These are phyloP conservation scores for Penicillium atrosanguineum DNA, from an alignment of 495 filamentous ascomycete genomes.

Conservation along the genomic window DNA sequence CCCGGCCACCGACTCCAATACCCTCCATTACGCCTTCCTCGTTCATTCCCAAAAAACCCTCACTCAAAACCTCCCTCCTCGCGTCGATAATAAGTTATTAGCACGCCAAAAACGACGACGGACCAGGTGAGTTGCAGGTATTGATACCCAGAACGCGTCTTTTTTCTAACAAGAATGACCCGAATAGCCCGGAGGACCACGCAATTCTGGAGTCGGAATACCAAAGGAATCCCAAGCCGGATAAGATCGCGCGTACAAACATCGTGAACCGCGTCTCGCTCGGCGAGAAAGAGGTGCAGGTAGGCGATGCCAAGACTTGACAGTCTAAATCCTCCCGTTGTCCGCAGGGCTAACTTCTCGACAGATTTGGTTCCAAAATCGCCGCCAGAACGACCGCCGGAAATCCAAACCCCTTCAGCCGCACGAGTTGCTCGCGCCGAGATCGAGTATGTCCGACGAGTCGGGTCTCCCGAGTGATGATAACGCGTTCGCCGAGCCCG, in stretches of 20 bases:
- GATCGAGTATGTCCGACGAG: constrained; percentile 45
- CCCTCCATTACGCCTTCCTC: constrained; percentile 60
- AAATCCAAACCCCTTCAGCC: constrained; percentile 84
- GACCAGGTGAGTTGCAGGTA: constrained; percentile 50
- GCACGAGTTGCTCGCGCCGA: constrained; percentile 68
- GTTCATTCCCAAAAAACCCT: constrained; percentile 67
- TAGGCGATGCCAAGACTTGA: constrained; percentile 47
- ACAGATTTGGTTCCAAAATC: constrained; percentile 99
- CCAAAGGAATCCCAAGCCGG: constrained; percentile 80
- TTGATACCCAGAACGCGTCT: constrained; percentile 8
- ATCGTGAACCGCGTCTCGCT: constrained; percentile 83
- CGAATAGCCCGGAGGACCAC: constrained; percentile 80
- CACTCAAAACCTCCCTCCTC: constrained; percentile 58
- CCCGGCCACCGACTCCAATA: constrained; percentile 35
- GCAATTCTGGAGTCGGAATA: constrained; percentile 88
- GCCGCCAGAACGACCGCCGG: constrained; percentile 87
- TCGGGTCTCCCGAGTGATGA: constrained; percentile 53
- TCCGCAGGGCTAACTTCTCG: constrained; percentile 11
- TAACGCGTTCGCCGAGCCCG: constrained; percentile 33
- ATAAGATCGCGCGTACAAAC: constrained; percentile 80
- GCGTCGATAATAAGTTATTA: constrained; percentile 65
- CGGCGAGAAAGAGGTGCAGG: constrained; percentile 97
- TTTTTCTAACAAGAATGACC: constrained; percentile 1
- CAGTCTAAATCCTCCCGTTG: constrained; percentile 16
- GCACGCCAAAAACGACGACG: constrained; percentile 67